Base-by-base conservation (phyloP, 73 alveolate genomes). In the Breviolum minutum region DNA sequence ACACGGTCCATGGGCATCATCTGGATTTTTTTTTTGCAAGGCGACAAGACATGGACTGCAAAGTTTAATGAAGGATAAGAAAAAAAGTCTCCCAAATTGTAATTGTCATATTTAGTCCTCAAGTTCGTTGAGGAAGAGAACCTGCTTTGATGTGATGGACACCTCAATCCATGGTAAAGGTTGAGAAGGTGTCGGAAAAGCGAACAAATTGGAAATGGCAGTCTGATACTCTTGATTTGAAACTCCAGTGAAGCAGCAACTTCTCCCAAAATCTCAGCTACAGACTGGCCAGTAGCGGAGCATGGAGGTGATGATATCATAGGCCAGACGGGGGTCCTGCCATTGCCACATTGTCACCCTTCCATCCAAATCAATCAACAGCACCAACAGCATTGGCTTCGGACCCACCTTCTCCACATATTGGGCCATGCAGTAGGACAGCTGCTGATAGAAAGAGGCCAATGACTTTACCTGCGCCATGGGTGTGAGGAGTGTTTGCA, bases 141-240 rank as follows among this genome's bases (percentile, higher is more conserved):
- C 99, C 98, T 99, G 99, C 95, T 99, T 99, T 12, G 99, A 99
- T 85, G 99, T 99, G 95, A 99, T 99, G 40, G 99, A 99, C 94
- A 99, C 96, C 96, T 90, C 70, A 29, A 29, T 22, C n/a, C 68
- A 7, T 16, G 69, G 86, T 62, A 22, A 71, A 26, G 22, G 54
- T 30, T 13, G 27, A 5, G 8, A 30, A 73, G 7, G 54, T 20
- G 60, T 26, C 27, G 9, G 0, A 48, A 73, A 73, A 20, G 27
- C 8, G 30, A 73, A 22, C 48, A 73, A 12, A 71, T 71, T 40
- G 54, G 54, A 40, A 40, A 40, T 40, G 54, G 0, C 54, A 40
- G 54, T 3, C 54, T 40, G 54, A 40, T 40, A 40, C 54, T 40
- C 54, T 40, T 40, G 54, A 40, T 40, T 40, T 3, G 54, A 40